Base-by-base conservation (phyloP, 108 stramenopile species). In the Nitzschia inconspicua region DNA sequence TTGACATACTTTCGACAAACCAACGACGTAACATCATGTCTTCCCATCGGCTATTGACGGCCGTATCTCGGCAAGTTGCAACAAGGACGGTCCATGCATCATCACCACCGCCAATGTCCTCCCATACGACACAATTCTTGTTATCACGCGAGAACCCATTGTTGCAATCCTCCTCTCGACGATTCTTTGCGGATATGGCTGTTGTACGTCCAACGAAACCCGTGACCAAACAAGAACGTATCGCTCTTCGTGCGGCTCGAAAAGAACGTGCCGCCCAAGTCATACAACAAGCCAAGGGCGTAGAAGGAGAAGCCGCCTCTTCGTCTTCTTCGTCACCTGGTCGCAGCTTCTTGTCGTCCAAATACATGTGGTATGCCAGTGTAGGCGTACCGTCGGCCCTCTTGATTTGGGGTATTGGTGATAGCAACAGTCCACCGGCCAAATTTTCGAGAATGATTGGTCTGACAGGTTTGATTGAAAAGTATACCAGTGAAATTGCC, bases 391-490 rank as follows among this genome's bases (percentile, higher is more conserved):
- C 91, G 8, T 75, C 86, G 14, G 84, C 68, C 1, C 41, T 93
- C 20, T 55, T 93, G 32, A 72, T 68, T 0, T 94, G 93, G 93
- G 93, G 87, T 23, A 65, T 83, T 10, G 50, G 71, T 22, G 88
- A 90, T 46, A 75, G 76, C 7, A 57, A 88, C 44, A 88, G 86
- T 71, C 88, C 85, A 13, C 85, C 87, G 31, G 87, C 89, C 19
- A 62, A 86, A 58, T 43, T 90, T 2, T 68, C 77, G 42, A 40
- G 72, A 22, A 49, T 60, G 79, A 76, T 90, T 54, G 93, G 93
- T 30, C 57, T 92, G 41, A 82, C 82, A 25, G 77, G 63, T 49
- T 47, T 74, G 25, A 58, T 93, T 37, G 50, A 73, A 28, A 63
- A 62, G n/a, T 67, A 70, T 30, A 46, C 72, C 3, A 68, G 80